phyloP scores from a whole-genome alignment of 2,329 filamentous ascomycete species.

The Cladosporium sp. region DNA sequence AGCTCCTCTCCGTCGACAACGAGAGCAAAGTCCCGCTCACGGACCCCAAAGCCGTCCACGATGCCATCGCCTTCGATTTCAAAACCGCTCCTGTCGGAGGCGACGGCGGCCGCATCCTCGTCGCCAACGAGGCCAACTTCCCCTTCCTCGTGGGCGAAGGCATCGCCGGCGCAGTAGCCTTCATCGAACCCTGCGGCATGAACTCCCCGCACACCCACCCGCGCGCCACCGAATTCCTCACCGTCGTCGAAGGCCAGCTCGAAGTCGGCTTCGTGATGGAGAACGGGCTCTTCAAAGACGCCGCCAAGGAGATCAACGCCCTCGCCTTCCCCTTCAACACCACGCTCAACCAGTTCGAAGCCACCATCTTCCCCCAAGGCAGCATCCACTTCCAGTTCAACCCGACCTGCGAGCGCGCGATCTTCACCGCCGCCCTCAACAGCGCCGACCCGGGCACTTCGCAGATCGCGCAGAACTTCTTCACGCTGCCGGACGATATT shows the following conservation, averaged over 20 bases:
- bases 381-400: constrained; percentile 55
- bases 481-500: constrained; percentile 41
- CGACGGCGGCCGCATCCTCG: constrained; percentile 25
- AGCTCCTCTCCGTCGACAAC: constrained; percentile 38
- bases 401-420: constrained; percentile 46
- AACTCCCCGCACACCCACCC: constrained; percentile 54
- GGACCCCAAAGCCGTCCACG: constrained; percentile 34
- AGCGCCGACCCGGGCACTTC: constrained; percentile 47
- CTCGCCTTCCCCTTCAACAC: constrained; percentile 43
- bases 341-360: constrained; percentile 45
- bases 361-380: constrained; percentile 52
- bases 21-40: constrained; percentile 37
- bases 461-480: constrained; percentile 49
- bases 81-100: constrained; percentile 41
- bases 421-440: constrained; percentile 49
- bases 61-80: constrained; percentile 65
- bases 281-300: constrained; percentile 43
- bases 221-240: constrained; percentile 52
- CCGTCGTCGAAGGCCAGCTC: constrained; percentile 44
- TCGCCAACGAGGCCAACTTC: constrained; percentile 43
- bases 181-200: constrained; percentile 47
- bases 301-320: constrained; percentile 27
- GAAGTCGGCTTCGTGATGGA: constrained; percentile 51
- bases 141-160: constrained; percentile 44
- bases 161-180: constrained; percentile 43